Evolutionary conservation across 192 early-diverging fungal species (phyloP).

Genomic region (Coemansia interrupta): DNA sequence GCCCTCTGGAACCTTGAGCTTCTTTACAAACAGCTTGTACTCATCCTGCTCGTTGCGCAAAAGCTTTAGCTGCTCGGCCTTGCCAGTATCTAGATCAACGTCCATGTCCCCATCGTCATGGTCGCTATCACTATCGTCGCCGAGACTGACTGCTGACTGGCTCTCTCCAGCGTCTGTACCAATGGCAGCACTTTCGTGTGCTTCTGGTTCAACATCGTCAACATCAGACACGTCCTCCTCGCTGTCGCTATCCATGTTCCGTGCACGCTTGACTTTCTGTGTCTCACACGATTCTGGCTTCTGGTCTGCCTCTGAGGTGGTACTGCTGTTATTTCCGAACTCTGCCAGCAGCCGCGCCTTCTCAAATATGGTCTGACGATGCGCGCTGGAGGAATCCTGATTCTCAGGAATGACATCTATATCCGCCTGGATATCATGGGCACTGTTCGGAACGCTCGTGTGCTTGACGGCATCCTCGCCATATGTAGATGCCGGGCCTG

Average conservation of each 20-base stretch:
- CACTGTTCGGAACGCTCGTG: background rate
- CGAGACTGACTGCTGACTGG: too few relatives aligned
- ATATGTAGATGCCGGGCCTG: background rate
- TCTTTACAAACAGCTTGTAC: conserved; percentile 59
- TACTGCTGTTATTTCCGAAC: background rate
- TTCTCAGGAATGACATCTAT: background rate
- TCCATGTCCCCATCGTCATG: conserved; percentile 31
- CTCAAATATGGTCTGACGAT: conserved; percentile 25
- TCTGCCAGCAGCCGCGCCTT: conserved; percentile 17
- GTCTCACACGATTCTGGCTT: background rate
- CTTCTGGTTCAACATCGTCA: too few relatives aligned
- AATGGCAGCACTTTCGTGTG: too few relatives aligned
- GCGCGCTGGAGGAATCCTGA: background rate
- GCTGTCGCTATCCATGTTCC: conserved; percentile 22
- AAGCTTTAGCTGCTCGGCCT: conserved; percentile 19
- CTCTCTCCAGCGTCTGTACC: too few relatives aligned
- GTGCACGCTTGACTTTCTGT: background rate
- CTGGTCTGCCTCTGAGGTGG: background rate
- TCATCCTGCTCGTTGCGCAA: conserved; percentile 59
- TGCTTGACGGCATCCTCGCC: background rate
- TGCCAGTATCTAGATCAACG: conserved; percentile 9
- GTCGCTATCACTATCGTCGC: conserved; percentile 4
- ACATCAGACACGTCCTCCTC: conserved; percentile 12
- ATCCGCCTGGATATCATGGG: background rate
- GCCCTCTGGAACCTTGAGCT: conserved; percentile 18